A percentile compares a stretch with the other conserved stretches of the same genome.
Evolutionary conservation across 176 grass and related monocot genomes (phyloP).

Genomic region (Metroxylon sagu): DNA sequence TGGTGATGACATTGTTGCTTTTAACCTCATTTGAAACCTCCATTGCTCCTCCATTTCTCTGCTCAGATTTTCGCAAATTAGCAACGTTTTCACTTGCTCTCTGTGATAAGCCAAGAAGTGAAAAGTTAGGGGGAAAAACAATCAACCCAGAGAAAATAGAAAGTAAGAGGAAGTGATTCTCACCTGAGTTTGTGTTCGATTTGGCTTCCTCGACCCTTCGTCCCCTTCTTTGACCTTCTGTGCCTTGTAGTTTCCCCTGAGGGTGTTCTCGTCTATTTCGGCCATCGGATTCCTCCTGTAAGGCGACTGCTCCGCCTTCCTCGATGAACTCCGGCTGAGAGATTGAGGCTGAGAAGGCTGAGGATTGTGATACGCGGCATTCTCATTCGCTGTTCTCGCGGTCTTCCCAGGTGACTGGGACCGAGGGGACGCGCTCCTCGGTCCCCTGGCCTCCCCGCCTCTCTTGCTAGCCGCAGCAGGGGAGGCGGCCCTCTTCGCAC

Average conservation of each 20-base stretch:
- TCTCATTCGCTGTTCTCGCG: conserved; percentile 35
- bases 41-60: conserved; percentile 13
- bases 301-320: conserved; percentile 71
- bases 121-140: not conserved
- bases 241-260: conserved; percentile 21
- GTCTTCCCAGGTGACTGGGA: conserved; percentile 56
- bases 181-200: conserved; percentile 24
- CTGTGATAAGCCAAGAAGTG: not conserved
- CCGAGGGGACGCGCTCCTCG: conserved; percentile 56
- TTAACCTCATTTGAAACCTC: conserved; percentile 12
- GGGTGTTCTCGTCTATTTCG: conserved; percentile 58
- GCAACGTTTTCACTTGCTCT: conserved; percentile 10
- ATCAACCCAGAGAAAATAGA: not conserved
- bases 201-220: conserved; percentile 2
- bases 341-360: conserved; percentile 34
- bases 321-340: conserved; percentile 71
- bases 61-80: conserved; percentile 9
- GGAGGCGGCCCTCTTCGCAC: conserved; percentile 3
- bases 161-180: not conserved
- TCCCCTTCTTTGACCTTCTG: conserved; percentile 32
- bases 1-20: conserved; percentile 17
- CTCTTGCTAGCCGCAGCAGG: conserved; percentile 9
- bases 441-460: not conserved
- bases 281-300: conserved; percentile 68
- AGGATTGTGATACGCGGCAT: not conserved